Base-by-base conservation (phyloP, 140 eudicot genomes). In the Flaveria floridana region DNA sequence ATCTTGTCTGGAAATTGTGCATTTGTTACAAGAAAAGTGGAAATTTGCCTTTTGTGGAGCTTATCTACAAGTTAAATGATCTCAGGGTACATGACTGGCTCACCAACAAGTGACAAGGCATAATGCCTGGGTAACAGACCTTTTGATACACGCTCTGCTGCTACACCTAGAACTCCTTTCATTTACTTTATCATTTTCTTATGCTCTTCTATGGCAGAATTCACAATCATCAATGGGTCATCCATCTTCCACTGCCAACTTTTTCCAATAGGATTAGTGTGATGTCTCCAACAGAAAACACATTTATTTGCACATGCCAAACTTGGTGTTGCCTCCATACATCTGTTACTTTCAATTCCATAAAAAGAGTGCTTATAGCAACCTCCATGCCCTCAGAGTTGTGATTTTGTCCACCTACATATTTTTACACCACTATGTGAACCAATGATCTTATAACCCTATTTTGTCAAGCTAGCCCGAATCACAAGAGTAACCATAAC, bases 91-190 rank as follows among this genome's bases (percentile, higher is more conserved):
- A 91, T 94, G 56, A 94, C 91, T 65, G 99, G 99, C 82, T 94
- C 99, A 64, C 99, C 99, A 68, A 94, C 99, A 25, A 94, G 97
- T 41, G 99, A 94, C 66, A 94, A 83, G 20, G 99, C 99, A 85
- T 97, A 90, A 78, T 94, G 99, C 80, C 95, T 85, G 7, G 97
- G 97, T 66, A 79, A 79, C 81, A 94, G 85, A 47, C 99, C 99
- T 79, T 90, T 96, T 44, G 84, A 67, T 37, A 94, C 69, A 23
- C 91, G 95, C 86, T 94, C 95, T 41, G 89, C 85, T 76, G 85
- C 84, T 39, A 94, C 99, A 81, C 99, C 99, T 78, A 97, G 99
- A 86, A 94, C 99, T 77, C 99, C 99, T 88, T 90, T 94, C 99
- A 94, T 94, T 85, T 94, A 97, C 80, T 72, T 83, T 41, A 94